Evolutionary conservation across 1,284 basidiomycete species (phyloP).

Genomic region (Puccinia triticina): DNA sequence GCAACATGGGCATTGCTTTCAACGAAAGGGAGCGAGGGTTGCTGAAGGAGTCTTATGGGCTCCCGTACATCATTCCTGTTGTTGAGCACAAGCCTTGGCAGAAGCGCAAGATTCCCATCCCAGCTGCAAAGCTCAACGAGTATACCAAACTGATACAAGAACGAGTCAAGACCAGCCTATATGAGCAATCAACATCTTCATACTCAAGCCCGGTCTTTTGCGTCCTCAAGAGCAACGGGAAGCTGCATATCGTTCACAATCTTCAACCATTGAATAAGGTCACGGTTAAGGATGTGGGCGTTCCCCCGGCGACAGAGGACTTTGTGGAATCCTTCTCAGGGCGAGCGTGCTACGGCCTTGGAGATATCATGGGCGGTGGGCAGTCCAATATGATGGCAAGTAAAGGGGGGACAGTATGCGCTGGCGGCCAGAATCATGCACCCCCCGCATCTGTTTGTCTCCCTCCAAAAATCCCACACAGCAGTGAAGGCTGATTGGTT

Average conservation of each 20-base stretch:
- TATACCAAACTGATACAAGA: constrained; percentile 6
- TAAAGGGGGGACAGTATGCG: too few relatives aligned
- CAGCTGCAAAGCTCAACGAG: background rate
- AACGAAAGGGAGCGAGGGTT: background rate
- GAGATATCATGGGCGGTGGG: too few relatives aligned
- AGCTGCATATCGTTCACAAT: constrained; percentile 9
- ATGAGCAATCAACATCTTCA: constrained; percentile 4
- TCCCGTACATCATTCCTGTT: constrained; percentile 21
- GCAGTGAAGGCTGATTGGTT: too few relatives aligned
- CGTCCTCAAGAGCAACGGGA: background rate
- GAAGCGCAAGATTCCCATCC: background rate
- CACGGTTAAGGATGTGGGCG: constrained; percentile 11
- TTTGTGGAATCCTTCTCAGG: constrained; percentile 14
- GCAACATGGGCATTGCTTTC: background rate
- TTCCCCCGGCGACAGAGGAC: background rate
- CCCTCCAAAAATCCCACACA: too few relatives aligned
- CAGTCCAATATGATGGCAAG: too few relatives aligned
- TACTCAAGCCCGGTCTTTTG: constrained; percentile 8
- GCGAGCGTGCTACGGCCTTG: constrained; percentile 3
- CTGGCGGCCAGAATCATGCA: too few relatives aligned
- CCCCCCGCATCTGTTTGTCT: too few relatives aligned
- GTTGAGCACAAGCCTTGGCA: background rate
- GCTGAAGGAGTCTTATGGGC: constrained; percentile 9
- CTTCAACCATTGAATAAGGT: constrained; percentile 22
- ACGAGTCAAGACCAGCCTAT: constrained; percentile 2